These are phyloP conservation scores for Naegleria fowleri DNA, from an alignment of 208 protist species.

Conservation along the genomic window DNA sequence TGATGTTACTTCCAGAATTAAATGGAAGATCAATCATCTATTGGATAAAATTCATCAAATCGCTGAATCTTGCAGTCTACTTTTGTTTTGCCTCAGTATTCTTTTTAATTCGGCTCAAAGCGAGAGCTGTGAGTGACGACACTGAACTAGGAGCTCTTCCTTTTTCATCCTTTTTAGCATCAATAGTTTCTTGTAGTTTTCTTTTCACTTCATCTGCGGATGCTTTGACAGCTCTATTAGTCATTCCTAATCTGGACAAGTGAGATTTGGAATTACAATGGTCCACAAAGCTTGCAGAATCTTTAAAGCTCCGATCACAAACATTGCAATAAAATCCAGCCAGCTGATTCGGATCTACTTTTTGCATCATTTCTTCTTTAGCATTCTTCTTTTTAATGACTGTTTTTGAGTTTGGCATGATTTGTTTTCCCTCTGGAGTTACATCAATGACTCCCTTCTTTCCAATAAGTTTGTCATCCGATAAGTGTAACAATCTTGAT, in stretches of 20 bases:
- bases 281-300: background rate
- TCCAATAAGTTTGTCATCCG: background rate
- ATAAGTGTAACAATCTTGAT: background rate
- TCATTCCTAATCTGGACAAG: background rate
- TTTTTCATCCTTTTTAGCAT: background rate
- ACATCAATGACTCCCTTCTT: background rate
- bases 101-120: background rate
- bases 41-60: background rate
- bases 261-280: background rate
- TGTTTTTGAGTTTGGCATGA: background rate
- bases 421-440: background rate
- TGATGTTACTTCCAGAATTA: no score
- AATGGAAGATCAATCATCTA: no score
- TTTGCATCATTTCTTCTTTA: background rate
- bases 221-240: background rate
- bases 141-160: background rate
- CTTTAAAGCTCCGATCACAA: background rate
- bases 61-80: background rate
- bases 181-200: background rate
- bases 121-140: background rate
- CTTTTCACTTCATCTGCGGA: background rate
- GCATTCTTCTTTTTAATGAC: background rate
- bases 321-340: conserved; percentile 6
- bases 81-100: background rate
- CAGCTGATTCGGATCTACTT: background rate